These are phyloP conservation scores for Suaeda aralocaspica DNA, from an alignment of 148 eudicot genomes.

Conservation along the genomic window DNA sequence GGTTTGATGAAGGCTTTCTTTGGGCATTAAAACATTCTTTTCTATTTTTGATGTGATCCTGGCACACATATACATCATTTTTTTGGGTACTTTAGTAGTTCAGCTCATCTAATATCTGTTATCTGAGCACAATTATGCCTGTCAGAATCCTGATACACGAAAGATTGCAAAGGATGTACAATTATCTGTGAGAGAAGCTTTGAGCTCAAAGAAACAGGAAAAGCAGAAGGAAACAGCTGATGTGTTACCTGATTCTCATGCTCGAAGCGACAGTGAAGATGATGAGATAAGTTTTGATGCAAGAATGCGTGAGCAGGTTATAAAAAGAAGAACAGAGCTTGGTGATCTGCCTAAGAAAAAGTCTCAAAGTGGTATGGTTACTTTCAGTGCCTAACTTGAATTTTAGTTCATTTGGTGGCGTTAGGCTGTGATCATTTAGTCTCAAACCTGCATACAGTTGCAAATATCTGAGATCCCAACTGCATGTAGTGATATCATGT, in stretches of 20 bases:
- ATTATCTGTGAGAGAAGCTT: slow-evolving; percentile 68
- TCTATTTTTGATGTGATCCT: background rate
- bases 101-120: background rate
- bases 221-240: slow-evolving; percentile 35
- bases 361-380: slow-evolving; percentile 40
- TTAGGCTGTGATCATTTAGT: background rate
- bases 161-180: slow-evolving; percentile 49
- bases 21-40: background rate
- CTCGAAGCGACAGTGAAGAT: slow-evolving; percentile 41
- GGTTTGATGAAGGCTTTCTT: background rate
- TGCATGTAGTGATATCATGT: slow-evolving; percentile 2
- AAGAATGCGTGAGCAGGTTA: slow-evolving; percentile 83
- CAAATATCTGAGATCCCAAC: background rate
- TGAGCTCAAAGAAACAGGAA: slow-evolving; percentile 63
- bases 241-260: slow-evolving; percentile 35
- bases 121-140: slow-evolving; percentile 20
- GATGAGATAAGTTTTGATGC: slow-evolving; percentile 80
- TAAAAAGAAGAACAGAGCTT: slow-evolving; percentile 59
- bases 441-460: slow-evolving; percentile 5
- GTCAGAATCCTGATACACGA: slow-evolving; percentile 50
- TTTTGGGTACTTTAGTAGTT: background rate
- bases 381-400: background rate
- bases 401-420: background rate
- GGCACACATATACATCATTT: background rate
- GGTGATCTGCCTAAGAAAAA: slow-evolving; percentile 67